Conservation (phyloP, 768 basidiomycete genomes). For the Roridomyces roridus region DNA sequence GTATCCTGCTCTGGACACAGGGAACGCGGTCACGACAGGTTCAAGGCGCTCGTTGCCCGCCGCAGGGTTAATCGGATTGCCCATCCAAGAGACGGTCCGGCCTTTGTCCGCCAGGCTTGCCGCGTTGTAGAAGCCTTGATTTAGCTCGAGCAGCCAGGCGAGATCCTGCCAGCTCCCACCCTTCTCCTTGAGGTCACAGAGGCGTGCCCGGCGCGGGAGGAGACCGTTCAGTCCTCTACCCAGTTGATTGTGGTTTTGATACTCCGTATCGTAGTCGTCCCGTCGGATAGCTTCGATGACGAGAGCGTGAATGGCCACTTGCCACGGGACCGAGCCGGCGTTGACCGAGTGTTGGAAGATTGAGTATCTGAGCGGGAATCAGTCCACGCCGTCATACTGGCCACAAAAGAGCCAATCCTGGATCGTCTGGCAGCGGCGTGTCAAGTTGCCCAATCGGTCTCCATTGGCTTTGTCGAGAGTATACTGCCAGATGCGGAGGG, state of each 20-base stretch:
- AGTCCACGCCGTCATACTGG: too few relatives aligned
- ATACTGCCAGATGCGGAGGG: background rate
- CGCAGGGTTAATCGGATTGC: slow-evolving; percentile 26
- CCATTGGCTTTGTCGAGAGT: slow-evolving; percentile 3
- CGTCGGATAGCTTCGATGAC: slow-evolving; percentile 30
- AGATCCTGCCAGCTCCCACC: slow-evolving; percentile 31
- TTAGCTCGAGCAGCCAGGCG: slow-evolving; percentile 33
- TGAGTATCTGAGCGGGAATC: background rate
- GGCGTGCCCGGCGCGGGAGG: slow-evolving; percentile 26
- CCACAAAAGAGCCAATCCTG: background rate
- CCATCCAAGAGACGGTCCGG: slow-evolving; percentile 25
- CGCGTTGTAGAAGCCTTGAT: slow-evolving; percentile 34
- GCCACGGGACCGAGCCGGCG: slow-evolving; percentile 12
- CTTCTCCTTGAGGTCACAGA: slow-evolving; percentile 14
- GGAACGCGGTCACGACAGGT: slow-evolving; percentile 29
- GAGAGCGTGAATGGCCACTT: slow-evolving; percentile 8
- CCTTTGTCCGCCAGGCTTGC: slow-evolving; percentile 27
- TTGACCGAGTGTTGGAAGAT: slow-evolving; percentile 10
- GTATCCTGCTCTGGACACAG: too few relatives aligned
- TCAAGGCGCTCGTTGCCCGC: slow-evolving; percentile 30
- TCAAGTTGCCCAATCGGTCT: background rate
- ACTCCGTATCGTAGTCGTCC: slow-evolving; percentile 16
- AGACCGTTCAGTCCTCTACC: slow-evolving; percentile 33
- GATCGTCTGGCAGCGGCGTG: slow-evolving; percentile 1
- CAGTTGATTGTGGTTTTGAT: slow-evolving; percentile 24